Evolutionary conservation across 2,329 filamentous ascomycete species (phyloP).

Genomic region (Amesomyces nigricolor): DNA sequence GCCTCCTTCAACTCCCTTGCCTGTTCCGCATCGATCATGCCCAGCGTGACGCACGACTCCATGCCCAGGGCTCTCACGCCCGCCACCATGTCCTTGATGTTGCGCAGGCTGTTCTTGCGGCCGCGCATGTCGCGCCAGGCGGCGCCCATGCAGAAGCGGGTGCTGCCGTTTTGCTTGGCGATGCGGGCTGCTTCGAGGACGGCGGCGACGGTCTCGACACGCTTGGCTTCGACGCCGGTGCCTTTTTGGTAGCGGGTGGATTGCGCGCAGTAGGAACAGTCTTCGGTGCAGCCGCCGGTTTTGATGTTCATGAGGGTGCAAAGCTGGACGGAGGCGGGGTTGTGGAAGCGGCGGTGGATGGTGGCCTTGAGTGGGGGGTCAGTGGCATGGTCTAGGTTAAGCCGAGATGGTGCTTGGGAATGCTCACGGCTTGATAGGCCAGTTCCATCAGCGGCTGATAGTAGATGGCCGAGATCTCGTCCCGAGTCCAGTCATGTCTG

Average conservation of each 20-base stretch:
- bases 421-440: slow-evolving; percentile 63
- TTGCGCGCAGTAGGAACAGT: slow-evolving; percentile 90
- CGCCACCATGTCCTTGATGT: slow-evolving; percentile 79
- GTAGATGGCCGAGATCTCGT: slow-evolving; percentile 78
- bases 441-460: slow-evolving; percentile 76
- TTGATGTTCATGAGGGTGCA: slow-evolving; percentile 98
- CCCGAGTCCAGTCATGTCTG: slow-evolving; percentile 71
- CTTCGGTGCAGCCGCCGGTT: slow-evolving; percentile 84
- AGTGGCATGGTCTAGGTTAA: not conserved
- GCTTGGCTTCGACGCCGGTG: slow-evolving; percentile 72
- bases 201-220: slow-evolving; percentile 71
- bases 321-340: slow-evolving; percentile 78
- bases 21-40: slow-evolving; percentile 81
- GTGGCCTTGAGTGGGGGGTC: slow-evolving; percentile 51
- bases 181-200: slow-evolving; percentile 72
- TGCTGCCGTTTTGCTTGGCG: slow-evolving; percentile 78
- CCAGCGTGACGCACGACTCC: slow-evolving; percentile 89
- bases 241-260: slow-evolving; percentile 74
- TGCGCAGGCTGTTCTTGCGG: slow-evolving; percentile 74
- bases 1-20: slow-evolving; percentile 77
- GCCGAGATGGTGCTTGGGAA: not conserved
- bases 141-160: slow-evolving; percentile 91
- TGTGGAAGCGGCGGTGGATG: slow-evolving; percentile 79
- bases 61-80: slow-evolving; percentile 77
- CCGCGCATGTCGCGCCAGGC: slow-evolving; percentile 94